A percentile compares a stretch with the other conserved stretches of the same genome.
Evolutionary conservation across 1,284 basidiomycete genomes (phyloP).

Genomic region (Fomitopsis betulina): DNA sequence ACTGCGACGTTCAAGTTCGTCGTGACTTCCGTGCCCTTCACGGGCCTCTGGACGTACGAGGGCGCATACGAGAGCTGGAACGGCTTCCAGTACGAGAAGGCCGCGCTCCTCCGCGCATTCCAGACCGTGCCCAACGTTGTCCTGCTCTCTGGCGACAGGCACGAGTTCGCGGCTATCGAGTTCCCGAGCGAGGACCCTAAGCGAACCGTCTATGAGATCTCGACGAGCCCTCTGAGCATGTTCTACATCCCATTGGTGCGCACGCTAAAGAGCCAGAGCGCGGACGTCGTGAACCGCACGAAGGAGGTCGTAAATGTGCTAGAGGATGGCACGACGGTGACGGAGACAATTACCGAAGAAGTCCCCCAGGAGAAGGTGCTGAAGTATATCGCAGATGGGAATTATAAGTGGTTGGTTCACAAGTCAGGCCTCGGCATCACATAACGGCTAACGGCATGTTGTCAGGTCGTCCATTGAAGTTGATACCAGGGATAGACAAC

Average conservation of each 20-base stretch:
- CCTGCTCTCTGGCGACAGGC: slow-evolving; percentile 67
- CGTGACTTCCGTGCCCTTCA: slow-evolving; percentile 75
- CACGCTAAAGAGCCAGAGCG: slow-evolving; percentile 43
- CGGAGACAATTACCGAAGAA: slow-evolving; percentile 22
- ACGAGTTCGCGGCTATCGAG: slow-evolving; percentile 77
- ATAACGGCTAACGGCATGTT: not conserved
- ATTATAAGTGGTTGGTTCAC: slow-evolving; percentile 52
- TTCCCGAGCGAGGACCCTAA: slow-evolving; percentile 41
- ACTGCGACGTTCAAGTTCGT: slow-evolving; percentile 84
- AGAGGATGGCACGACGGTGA: slow-evolving; percentile 17
- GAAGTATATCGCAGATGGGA: slow-evolving; percentile 60
- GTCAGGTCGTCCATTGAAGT: slow-evolving; percentile 70
- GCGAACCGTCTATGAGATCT: slow-evolving; percentile 45
- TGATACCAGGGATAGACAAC: slow-evolving; percentile 55
- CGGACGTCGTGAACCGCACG: slow-evolving; percentile 34
- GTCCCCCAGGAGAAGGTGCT: slow-evolving; percentile 61
- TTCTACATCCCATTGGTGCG: slow-evolving; percentile 63
- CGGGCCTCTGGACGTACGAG: slow-evolving; percentile 70
- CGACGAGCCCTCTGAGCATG: slow-evolving; percentile 68
- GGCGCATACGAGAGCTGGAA: slow-evolving; percentile 71
- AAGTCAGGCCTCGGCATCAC: not conserved
- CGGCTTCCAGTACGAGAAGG: slow-evolving; percentile 62
- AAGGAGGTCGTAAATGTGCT: slow-evolving; percentile 19
- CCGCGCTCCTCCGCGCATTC: slow-evolving; percentile 49
- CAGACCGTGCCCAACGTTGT: slow-evolving; percentile 73